phyloP scores from a whole-genome alignment of 2,329 filamentous ascomycete genomes.

The Tricladium varicosporioides region DNA sequence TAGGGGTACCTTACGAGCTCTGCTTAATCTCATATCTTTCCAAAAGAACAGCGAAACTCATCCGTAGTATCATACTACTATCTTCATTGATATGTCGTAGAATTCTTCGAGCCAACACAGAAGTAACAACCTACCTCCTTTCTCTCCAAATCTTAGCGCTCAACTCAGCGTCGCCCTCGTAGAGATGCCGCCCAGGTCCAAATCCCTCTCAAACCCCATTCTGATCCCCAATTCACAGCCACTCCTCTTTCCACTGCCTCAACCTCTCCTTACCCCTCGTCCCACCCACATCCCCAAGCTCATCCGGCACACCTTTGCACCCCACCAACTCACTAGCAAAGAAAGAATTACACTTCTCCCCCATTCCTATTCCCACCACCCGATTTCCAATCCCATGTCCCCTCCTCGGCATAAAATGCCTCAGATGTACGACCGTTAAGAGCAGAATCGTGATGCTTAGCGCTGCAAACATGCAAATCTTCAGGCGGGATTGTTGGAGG shows the following conservation, averaged over 20 bases:
- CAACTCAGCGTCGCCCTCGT: no score
- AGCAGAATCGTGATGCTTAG: constrained; percentile 24
- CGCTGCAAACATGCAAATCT: constrained; percentile 20
- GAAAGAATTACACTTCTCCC: not conserved
- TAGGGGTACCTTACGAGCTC: no score
- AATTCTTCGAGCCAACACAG: no score
- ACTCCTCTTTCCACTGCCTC: not conserved
- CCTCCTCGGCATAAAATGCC: constrained; percentile 16
- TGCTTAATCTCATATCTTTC: no score
- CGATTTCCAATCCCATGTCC: not conserved
- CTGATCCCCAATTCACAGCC: no score
- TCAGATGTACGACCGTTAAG: constrained; percentile 22
- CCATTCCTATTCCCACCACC: not conserved
- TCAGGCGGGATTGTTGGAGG: constrained; percentile 18
- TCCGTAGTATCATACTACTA: no score
- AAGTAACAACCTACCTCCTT: no score
- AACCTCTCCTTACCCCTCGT: not conserved
- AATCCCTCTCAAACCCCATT: no score
- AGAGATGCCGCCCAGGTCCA: no score
- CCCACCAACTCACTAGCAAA: constrained; percentile 6
- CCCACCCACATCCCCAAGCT: not conserved
- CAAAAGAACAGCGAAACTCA: no score
- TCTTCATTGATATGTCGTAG: no score
- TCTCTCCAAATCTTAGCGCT: no score
- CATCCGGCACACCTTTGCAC: not conserved